These are phyloP conservation scores for Entonaema liquescens DNA, from an alignment of 495 filamentous ascomycete genomes.

Conservation along the genomic window DNA sequence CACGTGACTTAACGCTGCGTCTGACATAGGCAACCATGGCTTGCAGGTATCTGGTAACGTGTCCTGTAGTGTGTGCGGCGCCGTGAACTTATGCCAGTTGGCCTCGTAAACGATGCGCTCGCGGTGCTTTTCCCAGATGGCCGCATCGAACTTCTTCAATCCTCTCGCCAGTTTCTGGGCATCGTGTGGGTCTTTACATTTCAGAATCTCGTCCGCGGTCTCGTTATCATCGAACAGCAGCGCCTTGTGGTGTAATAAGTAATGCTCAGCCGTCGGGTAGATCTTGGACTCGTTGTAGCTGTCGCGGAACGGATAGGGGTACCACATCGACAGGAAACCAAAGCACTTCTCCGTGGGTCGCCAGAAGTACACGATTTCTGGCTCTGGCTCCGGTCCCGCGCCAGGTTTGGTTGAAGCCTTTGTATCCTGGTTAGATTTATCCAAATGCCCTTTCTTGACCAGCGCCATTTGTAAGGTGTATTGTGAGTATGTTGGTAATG, in stretches of 20 bases:
- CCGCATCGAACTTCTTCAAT: background rate
- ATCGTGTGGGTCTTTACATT: background rate
- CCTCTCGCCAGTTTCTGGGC: background rate
- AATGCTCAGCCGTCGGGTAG: slow-evolving; percentile 2
- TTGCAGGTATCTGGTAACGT: background rate
- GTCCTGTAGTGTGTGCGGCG: background rate
- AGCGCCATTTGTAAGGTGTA: no score
- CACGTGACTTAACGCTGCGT: background rate
- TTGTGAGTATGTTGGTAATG: no score
- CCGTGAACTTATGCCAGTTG: slow-evolving; percentile 2
- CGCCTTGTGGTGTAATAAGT: background rate
- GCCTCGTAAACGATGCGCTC: background rate
- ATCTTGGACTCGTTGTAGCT: background rate
- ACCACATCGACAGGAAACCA: background rate
- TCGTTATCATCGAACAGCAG: background rate
- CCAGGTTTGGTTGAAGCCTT: no score
- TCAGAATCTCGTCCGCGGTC: background rate
- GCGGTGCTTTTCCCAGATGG: background rate
- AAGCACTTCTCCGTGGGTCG: background rate
- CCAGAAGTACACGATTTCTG: slow-evolving; percentile 1
- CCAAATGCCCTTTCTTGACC: no score
- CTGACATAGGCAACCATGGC: background rate
- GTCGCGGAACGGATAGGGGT: background rate
- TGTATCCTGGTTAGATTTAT: no score
- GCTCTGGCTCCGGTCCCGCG: background rate